These are phyloP conservation scores for Monascus purpureus DNA, from an alignment of 495 filamentous ascomycete genomes.

Conservation along the genomic window DNA sequence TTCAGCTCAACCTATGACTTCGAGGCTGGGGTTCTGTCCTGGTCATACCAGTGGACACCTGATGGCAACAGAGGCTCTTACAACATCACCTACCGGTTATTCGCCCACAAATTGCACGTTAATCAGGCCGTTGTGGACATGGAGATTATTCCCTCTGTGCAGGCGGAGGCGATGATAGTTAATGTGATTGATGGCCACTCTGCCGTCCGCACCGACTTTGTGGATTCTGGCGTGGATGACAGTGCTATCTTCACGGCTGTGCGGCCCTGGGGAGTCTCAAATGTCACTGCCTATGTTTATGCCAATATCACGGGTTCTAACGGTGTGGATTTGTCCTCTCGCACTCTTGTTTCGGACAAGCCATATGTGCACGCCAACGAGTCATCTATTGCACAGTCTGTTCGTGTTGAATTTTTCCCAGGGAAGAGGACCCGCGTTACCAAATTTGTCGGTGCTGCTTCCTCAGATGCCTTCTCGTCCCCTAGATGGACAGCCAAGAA, in stretches of 20 bases:
- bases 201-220: conserved; percentile 44
- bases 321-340: conserved; percentile 32
- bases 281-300: conserved; percentile 48
- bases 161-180: conserved; percentile 35
- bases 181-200: conserved; percentile 46
- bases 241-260: conserved; percentile 44
- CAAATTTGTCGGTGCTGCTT: conserved; percentile 49
- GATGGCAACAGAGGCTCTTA: conserved; percentile 30
- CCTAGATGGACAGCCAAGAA: conserved; percentile 35
- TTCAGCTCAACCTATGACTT: conserved; percentile 53
- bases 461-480: conserved; percentile 43
- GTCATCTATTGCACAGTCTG: conserved; percentile 46
- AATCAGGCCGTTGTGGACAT: conserved; percentile 50
- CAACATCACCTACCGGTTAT: conserved; percentile 43
- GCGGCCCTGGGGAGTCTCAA: conserved; percentile 35
- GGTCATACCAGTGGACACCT: conserved; percentile 57
- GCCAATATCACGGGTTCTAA: conserved; percentile 30
- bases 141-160: conserved; percentile 33
- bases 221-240: conserved; percentile 32
- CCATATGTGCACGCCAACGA: conserved; percentile 37
- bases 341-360: conserved; percentile 24
- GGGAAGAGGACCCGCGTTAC: conserved; percentile 35
- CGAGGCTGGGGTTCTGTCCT: conserved; percentile 45
- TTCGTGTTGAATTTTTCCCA: conserved; percentile 33
- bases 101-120: conserved; percentile 46